Base-by-base conservation (phyloP, 1,139 yeast species). In the Komagataea norvegica region DNA sequence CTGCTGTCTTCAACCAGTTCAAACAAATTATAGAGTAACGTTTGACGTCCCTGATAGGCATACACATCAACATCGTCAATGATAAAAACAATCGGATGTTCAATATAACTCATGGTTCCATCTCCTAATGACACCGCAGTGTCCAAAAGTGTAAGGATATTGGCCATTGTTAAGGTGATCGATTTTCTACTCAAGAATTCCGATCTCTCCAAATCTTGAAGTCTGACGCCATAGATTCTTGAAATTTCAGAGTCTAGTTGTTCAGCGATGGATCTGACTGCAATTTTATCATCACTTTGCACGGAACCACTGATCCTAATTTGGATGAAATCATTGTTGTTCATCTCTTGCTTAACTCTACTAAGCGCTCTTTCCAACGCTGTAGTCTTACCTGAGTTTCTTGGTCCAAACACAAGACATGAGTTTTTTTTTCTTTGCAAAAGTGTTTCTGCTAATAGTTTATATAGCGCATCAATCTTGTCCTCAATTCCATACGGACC, bases 31-130 rank as follows among this genome's bases (percentile, higher is more conserved):
- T 91, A 93, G 8, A 93, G 62, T 32, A 91, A 65, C 0, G 95
- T 83, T 57, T 91, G 98, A 42, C 86, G 78, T 31, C 74, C 70
- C 34, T 75, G 79, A 8, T 73, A 69, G 1, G 91, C 80, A 61
- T 83, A 91, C 34, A 72, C 67, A 45, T 91, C 97, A 42, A 91
- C 74, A 51, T 88, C 95, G 46, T 91, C 97, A 43, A 91, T 74
- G 4, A 87, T 62, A 49, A 91, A 82, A 0, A 93, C 63, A 6
- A 91, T 72, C 0, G 95, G 75, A 25, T 80, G 67, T 34, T 60
- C 61, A 27, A 47, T 45, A 21, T 45, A 45, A 1, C 51, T 44
- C 17, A 37, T 18, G 45, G 51, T 21, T 13, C 49, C 48, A 10
- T 48, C 49, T 22, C 54, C 48, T 7, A 41, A 26, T 17, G 34